These are phyloP conservation scores for Debaryomyces psychrophilus DNA, from an alignment of 1,139 yeast species.

Conservation along the genomic window DNA sequence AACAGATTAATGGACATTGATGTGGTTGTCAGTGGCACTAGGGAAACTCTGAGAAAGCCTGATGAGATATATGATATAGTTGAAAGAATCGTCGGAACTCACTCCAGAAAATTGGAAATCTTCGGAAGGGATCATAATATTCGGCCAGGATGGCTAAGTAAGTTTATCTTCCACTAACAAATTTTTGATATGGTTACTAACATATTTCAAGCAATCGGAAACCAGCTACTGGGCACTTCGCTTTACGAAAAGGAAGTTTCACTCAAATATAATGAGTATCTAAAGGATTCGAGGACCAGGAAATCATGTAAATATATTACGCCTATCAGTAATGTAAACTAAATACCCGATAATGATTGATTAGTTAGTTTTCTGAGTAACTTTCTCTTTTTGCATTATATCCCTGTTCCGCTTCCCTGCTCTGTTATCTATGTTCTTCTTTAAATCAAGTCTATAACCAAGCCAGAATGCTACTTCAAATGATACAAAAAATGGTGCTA, in stretches of 20 bases:
- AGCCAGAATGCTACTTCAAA: conserved; percentile 72
- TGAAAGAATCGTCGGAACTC: conserved; percentile 77
- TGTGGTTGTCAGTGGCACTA: conserved; percentile 75
- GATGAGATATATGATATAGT: conserved; percentile 87
- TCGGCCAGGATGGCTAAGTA: conserved; percentile 84
- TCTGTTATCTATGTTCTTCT: conserved; percentile 54
- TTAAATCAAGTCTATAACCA: conserved; percentile 62
- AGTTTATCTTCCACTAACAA: conserved; percentile 10
- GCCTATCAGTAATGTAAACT: background rate
- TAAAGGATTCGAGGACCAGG: conserved; percentile 8
- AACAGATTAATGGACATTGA: conserved; percentile 69
- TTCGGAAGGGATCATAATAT: conserved; percentile 87
- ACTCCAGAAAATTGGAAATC: conserved; percentile 78
- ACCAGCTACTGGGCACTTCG: conserved; percentile 66
- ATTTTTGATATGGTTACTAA: conserved; percentile 7
- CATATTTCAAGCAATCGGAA: conserved; percentile 60
- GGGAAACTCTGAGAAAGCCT: conserved; percentile 90
- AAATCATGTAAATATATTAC: background rate
- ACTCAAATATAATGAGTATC: conserved; percentile 33
- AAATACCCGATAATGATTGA: background rate
- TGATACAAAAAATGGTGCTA: conserved; percentile 89
- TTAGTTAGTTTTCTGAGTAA: background rate
- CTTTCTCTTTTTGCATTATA: conserved; percentile 21
- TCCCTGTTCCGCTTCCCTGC: conserved; percentile 45
- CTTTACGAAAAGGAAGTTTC: conserved; percentile 62